Base-by-base conservation (phyloP, 148 eudicot genomes). In the Selenicereus undatus region DNA sequence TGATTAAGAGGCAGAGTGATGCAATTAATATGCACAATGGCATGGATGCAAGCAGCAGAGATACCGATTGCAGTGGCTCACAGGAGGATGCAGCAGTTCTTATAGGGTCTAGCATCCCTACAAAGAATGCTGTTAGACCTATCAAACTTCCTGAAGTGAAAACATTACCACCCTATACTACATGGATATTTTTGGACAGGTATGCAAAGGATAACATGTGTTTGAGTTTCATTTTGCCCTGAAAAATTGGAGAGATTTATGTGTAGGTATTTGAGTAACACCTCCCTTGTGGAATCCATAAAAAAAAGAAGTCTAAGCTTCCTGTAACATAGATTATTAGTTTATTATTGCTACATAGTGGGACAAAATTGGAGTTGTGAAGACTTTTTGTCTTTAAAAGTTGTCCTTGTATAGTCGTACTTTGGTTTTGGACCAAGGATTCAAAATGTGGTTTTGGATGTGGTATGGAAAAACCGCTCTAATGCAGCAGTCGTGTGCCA, bases 131-230 rank as follows among this genome's bases (percentile, higher is more conserved):
- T 75, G 93, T 96, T 81, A 87, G 91, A n/a, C 97, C 98, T 32
- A 90, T 89, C 75, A 94, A 82, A 85, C 94, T 96, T 83, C 86
- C 91, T 9, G 97, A 90, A 88, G 93, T 89, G 78, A 88, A 91
- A 84, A 88, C 80, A 84, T 76, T 96, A 26, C 97, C 99, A 16
- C 93, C 98, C 69, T 96, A 96, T 85, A 96, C 99, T 29, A 90
- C 98, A 42, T 96, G 99, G 99, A 87, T 91, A 51, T 96, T 96
- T 80, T 85, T 96, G 85, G 97, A 96, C 79, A 89, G 98, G 99
- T 96, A 51, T 76, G 88, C 80, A 76, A 56, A 54, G 52, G 51
- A 60, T 79, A 56, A 39, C 56, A 35, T 75, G 78, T 69, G 3
- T 39, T 39, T 39, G 43, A 39, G 43, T 39, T 2, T 39, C 30